Evolutionary conservation across 768 basidiomycete genomes (phyloP).

Genomic region (Mycena capillaripes): DNA sequence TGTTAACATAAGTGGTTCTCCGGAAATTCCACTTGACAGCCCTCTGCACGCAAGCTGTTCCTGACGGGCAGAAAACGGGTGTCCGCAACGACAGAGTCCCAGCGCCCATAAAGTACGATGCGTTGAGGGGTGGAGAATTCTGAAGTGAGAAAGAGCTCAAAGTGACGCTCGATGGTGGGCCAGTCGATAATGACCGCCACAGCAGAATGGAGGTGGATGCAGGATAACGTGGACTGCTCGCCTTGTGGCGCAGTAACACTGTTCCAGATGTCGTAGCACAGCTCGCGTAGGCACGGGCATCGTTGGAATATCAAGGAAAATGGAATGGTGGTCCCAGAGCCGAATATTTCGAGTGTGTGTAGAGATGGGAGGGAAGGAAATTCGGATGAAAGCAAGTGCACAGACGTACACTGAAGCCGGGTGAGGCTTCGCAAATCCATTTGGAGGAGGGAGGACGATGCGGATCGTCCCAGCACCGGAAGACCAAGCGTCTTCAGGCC

Average conservation of each 20-base stretch:
- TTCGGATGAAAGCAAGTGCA: not conserved
- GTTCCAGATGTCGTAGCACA: not conserved
- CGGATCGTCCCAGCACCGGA: slow-evolving; percentile 10
- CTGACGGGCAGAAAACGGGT: too few relatives aligned
- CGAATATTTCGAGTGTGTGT: not conserved
- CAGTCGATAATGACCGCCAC: too few relatives aligned
- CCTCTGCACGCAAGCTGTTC: too few relatives aligned
- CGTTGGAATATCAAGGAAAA: not conserved
- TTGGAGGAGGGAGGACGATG: not conserved
- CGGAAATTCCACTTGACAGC: too few relatives aligned
- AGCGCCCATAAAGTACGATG: too few relatives aligned
- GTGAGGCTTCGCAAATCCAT: not conserved
- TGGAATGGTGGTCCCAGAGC: not conserved
- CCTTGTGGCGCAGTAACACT: not conserved
- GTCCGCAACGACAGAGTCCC: too few relatives aligned
- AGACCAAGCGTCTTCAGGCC: slow-evolving; percentile 13
- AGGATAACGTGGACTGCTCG: not conserved
- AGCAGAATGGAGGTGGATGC: not conserved
- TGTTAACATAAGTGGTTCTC: too few relatives aligned
- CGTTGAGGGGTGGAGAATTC: too few relatives aligned
- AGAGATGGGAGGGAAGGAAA: not conserved
- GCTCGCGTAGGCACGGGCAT: slow-evolving; percentile 3
- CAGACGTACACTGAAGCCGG: not conserved
- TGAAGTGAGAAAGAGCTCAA: too few relatives aligned
- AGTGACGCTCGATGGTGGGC: too few relatives aligned